Evolutionary conservation across 179 eudicot genomes (phyloP).

Genomic region (Silene coronaria): DNA sequence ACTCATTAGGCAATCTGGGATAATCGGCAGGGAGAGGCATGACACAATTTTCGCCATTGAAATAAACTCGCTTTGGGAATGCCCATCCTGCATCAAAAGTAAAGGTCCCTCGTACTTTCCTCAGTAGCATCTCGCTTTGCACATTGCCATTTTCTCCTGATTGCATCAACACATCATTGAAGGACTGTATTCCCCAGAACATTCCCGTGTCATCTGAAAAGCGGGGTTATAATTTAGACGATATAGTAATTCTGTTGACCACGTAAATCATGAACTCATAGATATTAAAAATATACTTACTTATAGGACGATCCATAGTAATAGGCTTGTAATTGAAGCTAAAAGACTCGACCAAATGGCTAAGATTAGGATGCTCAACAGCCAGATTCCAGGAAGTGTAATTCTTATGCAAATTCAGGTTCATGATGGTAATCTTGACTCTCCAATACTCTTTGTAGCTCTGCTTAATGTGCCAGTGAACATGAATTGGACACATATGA

Average conservation of each 20-base stretch:
- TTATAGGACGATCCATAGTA: slow-evolving; percentile 38
- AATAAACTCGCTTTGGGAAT: slow-evolving; percentile 70
- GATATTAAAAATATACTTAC: no score
- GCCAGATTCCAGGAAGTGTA: slow-evolving; percentile 79
- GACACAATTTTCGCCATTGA: slow-evolving; percentile 82
- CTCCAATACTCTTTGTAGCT: slow-evolving; percentile 78
- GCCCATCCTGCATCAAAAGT: slow-evolving; percentile 80
- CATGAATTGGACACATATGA: slow-evolving; percentile 74
- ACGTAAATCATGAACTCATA: no score
- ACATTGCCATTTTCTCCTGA: slow-evolving; percentile 62
- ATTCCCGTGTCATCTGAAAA: slow-evolving; percentile 71
- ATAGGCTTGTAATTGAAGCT: slow-evolving; percentile 82
- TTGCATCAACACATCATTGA: slow-evolving; percentile 70
- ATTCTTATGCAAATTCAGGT: slow-evolving; percentile 56
- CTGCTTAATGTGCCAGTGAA: slow-evolving; percentile 81
- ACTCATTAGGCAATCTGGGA: slow-evolving; percentile 62
- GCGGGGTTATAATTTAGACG: no score
- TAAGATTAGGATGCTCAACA: slow-evolving; percentile 64
- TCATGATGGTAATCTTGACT: slow-evolving; percentile 66
- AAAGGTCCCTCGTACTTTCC: slow-evolving; percentile 54
- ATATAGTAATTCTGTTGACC: no score
- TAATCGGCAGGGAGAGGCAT: slow-evolving; percentile 73
- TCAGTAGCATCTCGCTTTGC: slow-evolving; percentile 67
- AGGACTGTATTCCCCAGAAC: slow-evolving; percentile 63
- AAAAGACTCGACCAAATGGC: slow-evolving; percentile 48